phyloP scores from a whole-genome alignment of 164 flowering plant species.

The Kingdonia uniflora region DNA sequence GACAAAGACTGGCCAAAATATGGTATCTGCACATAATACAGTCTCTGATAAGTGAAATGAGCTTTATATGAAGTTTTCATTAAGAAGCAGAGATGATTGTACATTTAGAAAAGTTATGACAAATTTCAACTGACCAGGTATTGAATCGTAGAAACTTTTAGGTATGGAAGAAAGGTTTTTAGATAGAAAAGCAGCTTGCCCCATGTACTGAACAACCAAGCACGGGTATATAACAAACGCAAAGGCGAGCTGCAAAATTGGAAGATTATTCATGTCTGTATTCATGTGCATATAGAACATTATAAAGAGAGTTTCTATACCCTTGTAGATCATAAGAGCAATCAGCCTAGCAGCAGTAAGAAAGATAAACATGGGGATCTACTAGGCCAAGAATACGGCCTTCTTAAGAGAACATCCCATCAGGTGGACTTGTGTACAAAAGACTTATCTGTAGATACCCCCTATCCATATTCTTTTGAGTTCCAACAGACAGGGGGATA shows the following conservation, averaged over 20 bases:
- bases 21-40: constrained; percentile 36
- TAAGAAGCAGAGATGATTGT: too few relatives aligned
- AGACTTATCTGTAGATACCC: too few relatives aligned
- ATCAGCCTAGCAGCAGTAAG: background rate
- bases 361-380: background rate
- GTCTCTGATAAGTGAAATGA: too few relatives aligned
- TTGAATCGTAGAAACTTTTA: constrained; percentile 50
- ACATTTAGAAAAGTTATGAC: too few relatives aligned
- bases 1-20: constrained; percentile 80
- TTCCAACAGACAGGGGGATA: too few relatives aligned
- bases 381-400: too few relatives aligned
- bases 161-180: constrained; percentile 29
- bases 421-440: too few relatives aligned
- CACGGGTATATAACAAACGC: constrained; percentile 58
- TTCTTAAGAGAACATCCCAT: too few relatives aligned
- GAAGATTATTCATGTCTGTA: constrained; percentile 1
- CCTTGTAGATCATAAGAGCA: background rate
- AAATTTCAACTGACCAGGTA: constrained; percentile 56
- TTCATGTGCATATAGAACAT: background rate
- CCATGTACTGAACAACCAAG: constrained; percentile 73
- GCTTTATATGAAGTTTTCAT: too few relatives aligned
- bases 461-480: too few relatives aligned
- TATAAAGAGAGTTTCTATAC: background rate
- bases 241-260: constrained; percentile 64
- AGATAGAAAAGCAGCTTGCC: constrained; percentile 83